phyloP scores from a whole-genome alignment of 2,329 filamentous ascomycete species.

The Orbilia oligospora region DNA sequence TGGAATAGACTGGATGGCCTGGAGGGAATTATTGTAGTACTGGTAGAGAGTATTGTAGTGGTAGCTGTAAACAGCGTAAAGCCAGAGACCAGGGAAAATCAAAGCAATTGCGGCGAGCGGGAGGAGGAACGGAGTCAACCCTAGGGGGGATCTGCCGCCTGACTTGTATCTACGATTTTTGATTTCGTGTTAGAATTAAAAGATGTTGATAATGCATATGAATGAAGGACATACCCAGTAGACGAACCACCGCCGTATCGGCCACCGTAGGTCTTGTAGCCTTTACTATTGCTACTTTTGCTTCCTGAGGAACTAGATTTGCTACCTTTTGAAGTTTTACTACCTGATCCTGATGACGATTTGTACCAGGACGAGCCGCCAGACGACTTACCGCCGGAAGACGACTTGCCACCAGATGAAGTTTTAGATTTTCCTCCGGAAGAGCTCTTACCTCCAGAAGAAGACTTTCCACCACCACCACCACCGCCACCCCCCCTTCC shows the following conservation, averaged over 20 bases:
- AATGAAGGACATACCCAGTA: constrained; percentile 63
- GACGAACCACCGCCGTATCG: constrained; percentile 64
- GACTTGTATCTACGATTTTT: constrained; percentile 75
- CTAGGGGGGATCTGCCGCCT: constrained; percentile 70
- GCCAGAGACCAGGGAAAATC: constrained; percentile 77
- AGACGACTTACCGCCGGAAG: constrained; percentile 34
- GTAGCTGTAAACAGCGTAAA: constrained; percentile 75
- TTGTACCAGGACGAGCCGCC: constrained; percentile 60
- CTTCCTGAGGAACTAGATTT: constrained; percentile 43
- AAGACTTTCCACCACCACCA: constrained; percentile 66
- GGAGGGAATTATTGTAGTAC: constrained; percentile 70
- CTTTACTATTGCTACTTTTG: constrained; percentile 59
- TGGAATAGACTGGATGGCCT: constrained; percentile 73
- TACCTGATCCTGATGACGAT: constrained; percentile 32
- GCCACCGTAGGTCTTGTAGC: constrained; percentile 64
- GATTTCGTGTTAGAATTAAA: constrained; percentile 72
- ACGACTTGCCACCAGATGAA: constrained; percentile 29
- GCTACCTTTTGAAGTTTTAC: constrained; percentile 32
- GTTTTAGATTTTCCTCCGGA: constrained; percentile 60
- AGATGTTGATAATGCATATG: constrained; percentile 72
- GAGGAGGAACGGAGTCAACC: constrained; percentile 72
- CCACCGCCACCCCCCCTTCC: constrained; percentile 35
- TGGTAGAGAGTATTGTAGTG: constrained; percentile 73
- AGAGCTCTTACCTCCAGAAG: constrained; percentile 66
- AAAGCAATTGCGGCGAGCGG: constrained; percentile 70